phyloP scores from a whole-genome alignment of 805 yeast species.

The Cyberlindnera euphorbiiphila region DNA sequence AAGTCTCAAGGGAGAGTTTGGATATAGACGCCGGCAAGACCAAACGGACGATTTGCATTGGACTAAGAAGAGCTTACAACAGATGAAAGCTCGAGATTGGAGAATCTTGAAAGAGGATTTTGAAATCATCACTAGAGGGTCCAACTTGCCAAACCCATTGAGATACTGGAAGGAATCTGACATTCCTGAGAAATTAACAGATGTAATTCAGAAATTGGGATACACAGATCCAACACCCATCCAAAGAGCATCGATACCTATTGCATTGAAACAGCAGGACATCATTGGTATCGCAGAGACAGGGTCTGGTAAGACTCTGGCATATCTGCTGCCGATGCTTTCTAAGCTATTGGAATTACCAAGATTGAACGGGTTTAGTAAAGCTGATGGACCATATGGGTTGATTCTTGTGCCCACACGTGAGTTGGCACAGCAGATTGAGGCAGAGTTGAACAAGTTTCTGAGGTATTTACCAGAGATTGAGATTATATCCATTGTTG shows the following conservation, averaged over 20 bases:
- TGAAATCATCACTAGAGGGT: constrained; percentile 54
- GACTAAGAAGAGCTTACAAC: constrained; percentile 57
- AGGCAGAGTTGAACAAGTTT: constrained; percentile 57
- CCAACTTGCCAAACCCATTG: constrained; percentile 48
- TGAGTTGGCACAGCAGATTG: constrained; percentile 88
- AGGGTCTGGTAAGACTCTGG: constrained; percentile 92
- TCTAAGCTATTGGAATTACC: constrained; percentile 48
- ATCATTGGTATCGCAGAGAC: constrained; percentile 92
- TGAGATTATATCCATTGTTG: constrained; percentile 68
- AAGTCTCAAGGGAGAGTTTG: too few relatives aligned
- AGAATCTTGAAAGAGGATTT: constrained; percentile 77
- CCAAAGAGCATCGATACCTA: constrained; percentile 84
- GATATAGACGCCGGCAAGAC: neutral
- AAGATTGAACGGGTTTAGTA: constrained; percentile 41
- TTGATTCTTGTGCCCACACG: constrained; percentile 87
- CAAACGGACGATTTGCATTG: constrained; percentile 40
- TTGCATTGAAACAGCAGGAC: constrained; percentile 56
- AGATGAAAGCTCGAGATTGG: constrained; percentile 88
- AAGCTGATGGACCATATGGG: constrained; percentile 64
- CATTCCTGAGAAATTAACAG: constrained; percentile 41
- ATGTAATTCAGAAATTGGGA: constrained; percentile 37
- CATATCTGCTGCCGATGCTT: constrained; percentile 72
- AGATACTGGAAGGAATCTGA: constrained; percentile 68
- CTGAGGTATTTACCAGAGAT: constrained; percentile 36
- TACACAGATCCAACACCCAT: constrained; percentile 81